These are phyloP conservation scores for Fibroporia radiculosa DNA, from an alignment of 768 basidiomycete genomes.

Conservation along the genomic window DNA sequence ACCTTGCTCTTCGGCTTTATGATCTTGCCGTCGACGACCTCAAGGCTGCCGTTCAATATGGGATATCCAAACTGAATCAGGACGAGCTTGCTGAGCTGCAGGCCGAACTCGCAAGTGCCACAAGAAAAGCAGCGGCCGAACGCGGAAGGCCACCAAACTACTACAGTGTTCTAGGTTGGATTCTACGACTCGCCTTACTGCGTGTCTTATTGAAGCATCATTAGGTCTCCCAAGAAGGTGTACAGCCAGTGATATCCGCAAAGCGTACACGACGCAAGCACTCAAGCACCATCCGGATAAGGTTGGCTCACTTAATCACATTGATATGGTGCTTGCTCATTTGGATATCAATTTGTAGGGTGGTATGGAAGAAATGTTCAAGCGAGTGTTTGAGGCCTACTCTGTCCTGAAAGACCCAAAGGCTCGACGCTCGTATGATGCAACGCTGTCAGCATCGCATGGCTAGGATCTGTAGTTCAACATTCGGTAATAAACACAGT, in stretches of 20 bases:
- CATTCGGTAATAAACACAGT: too few relatives aligned
- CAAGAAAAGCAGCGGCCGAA: constrained; percentile 54
- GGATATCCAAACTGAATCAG: constrained; percentile 48
- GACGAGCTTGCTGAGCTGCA: constrained; percentile 51
- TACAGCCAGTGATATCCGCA: constrained; percentile 67
- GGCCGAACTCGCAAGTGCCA: constrained; percentile 65
- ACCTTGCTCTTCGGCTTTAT: constrained; percentile 62
- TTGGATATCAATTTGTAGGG: constrained; percentile 20
- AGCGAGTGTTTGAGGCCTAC: constrained; percentile 73
- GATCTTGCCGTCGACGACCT: constrained; percentile 66
- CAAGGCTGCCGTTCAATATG: constrained; percentile 62
- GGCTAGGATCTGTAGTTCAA: too few relatives aligned
- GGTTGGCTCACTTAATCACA: constrained; percentile 26
- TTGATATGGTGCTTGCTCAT: background rate
- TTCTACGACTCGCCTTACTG: background rate
- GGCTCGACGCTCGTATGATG: constrained; percentile 60
- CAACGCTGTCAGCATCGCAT: background rate
- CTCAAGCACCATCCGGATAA: constrained; percentile 47
- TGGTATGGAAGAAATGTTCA: constrained; percentile 92
- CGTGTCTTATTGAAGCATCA: background rate
- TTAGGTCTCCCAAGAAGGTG: constrained; percentile 44
- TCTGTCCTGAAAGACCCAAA: constrained; percentile 69
- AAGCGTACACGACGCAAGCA: constrained; percentile 22
- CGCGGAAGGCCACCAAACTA: constrained; percentile 82
- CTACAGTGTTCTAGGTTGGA: constrained; percentile 59